A percentile compares a stretch with the other conserved stretches of the same genome.
phyloP scores from a whole-genome alignment of 2,329 filamentous ascomycete species.

The Colletotrichum simmondsii region DNA sequence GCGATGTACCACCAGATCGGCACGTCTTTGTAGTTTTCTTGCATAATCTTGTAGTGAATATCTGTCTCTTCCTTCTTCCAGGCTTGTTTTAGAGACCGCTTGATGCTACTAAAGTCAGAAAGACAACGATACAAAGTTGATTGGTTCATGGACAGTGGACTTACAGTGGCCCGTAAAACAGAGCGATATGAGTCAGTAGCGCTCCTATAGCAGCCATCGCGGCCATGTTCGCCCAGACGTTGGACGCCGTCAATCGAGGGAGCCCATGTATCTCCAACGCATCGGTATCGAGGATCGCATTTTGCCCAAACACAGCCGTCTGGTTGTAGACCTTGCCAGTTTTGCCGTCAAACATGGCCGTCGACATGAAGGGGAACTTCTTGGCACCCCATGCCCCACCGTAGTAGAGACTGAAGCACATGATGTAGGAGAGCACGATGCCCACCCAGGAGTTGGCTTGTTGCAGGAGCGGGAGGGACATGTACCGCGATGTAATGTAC shows the following conservation, averaged over 20 bases:
- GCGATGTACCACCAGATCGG: conserved; percentile 54
- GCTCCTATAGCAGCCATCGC: conserved; percentile 55
- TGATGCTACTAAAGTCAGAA: conserved; percentile 5
- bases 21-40: conserved; percentile 50
- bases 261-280: conserved; percentile 47
- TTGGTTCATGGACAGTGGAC: neutral
- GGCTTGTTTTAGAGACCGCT: conserved; percentile 36
- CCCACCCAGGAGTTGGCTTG: conserved; percentile 51
- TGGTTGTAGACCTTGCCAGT: conserved; percentile 53
- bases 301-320: conserved; percentile 49
- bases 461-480: conserved; percentile 32
- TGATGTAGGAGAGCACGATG: conserved; percentile 47
- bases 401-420: conserved; percentile 54
- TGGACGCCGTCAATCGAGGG: conserved; percentile 51
- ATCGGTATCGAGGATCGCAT: conserved; percentile 17
- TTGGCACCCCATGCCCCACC: conserved; percentile 47
- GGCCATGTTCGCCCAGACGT: conserved; percentile 55
- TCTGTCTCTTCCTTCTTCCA: conserved; percentile 44
- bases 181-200: conserved; percentile 48
- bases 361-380: conserved; percentile 41
- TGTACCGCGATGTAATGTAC: conserved; percentile 45
- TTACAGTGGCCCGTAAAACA: conserved; percentile 39
- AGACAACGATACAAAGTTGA: rapidly evolving
- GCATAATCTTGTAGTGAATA: conserved; percentile 55
- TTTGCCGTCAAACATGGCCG: conserved; percentile 50